Percentiles rank a stretch among this genome's conserved stretches.
Evolutionary conservation across 2,329 filamentous ascomycete species (phyloP).

Genomic region (Epichloe hybrida): DNA sequence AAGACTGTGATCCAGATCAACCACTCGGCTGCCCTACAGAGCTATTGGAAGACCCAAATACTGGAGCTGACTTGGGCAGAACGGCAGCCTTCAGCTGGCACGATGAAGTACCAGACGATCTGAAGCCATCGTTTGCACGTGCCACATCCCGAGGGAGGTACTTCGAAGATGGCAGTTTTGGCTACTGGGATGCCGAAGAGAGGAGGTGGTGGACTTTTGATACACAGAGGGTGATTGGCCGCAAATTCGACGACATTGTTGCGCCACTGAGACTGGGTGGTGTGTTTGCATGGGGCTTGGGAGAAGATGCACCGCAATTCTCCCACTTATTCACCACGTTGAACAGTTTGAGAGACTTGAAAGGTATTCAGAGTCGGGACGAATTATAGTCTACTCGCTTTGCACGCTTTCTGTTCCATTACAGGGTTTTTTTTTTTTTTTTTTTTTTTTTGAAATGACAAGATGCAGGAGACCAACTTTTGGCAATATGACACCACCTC

Average conservation of each 20-base stretch:
- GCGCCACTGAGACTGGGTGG: conserved; percentile 46
- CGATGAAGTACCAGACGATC: conserved; percentile 36
- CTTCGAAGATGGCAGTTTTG: conserved; percentile 49
- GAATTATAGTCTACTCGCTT: conserved; percentile 14
- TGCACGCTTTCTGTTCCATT: neutral
- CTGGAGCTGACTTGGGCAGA: conserved; percentile 43
- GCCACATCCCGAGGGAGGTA: conserved; percentile 40
- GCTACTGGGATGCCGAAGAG: conserved; percentile 49
- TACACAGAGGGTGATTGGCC: conserved; percentile 42
- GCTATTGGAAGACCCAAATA: conserved; percentile 42
- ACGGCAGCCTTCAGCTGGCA: conserved; percentile 48
- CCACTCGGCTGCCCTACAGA: conserved; percentile 42
- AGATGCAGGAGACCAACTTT: too few species aligned
- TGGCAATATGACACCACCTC: too few species aligned
- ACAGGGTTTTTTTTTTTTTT: too few species aligned
- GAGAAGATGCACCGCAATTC: conserved; percentile 45
- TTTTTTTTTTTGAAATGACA: too few species aligned
- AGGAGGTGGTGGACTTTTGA: conserved; percentile 65
- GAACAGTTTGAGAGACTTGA: conserved; percentile 10
- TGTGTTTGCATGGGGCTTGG: conserved; percentile 63
- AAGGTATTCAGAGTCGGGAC: conserved; percentile 9
- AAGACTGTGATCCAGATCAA: conserved; percentile 24
- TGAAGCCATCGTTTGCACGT: conserved; percentile 42
- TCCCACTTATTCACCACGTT: conserved; percentile 24
- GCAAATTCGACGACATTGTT: conserved; percentile 50